These are phyloP conservation scores for Russula abietina DNA, from an alignment of 768 basidiomycete genomes.

Conservation along the genomic window DNA sequence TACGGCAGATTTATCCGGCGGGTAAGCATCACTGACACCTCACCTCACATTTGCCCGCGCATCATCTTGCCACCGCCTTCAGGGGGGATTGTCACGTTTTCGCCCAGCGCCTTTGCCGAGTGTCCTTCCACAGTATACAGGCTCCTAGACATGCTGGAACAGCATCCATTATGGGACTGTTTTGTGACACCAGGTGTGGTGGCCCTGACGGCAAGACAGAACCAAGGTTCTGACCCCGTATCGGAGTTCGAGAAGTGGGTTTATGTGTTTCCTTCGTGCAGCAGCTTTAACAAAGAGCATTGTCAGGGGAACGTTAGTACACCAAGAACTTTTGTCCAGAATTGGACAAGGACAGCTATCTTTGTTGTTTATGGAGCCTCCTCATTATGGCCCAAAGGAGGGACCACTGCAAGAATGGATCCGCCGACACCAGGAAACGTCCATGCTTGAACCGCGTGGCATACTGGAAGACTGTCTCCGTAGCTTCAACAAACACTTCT, in stretches of 20 bases:
- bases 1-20: conserved; percentile 60
- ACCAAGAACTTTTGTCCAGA: conserved; percentile 36
- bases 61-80: background rate
- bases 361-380: conserved; percentile 43
- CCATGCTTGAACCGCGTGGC: conserved; percentile 32
- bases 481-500: conserved; percentile 37
- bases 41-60: background rate
- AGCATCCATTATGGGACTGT: conserved; percentile 63
- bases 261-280: background rate
- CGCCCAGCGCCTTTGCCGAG: conserved; percentile 50
- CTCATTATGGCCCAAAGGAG: conserved; percentile 28
- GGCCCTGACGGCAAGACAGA: conserved; percentile 45
- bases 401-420: conserved; percentile 14
- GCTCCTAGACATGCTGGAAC: conserved; percentile 44
- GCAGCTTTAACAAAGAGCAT: conserved; percentile 8
- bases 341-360: conserved; percentile 56
- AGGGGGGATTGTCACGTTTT: conserved; percentile 75
- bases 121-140: conserved; percentile 45
- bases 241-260: conserved; percentile 23
- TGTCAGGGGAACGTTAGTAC: conserved; percentile 22
- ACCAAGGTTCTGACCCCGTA: conserved; percentile 28
- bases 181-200: conserved; percentile 62
- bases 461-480: conserved; percentile 42
- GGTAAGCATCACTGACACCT: conserved; percentile 40
- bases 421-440: conserved; percentile 5